Percentiles rank a stretch among this genome's conserved stretches.
Conservation (phyloP, 2,329 filamentous ascomycete genomes). For the Colletotrichum sp. region DNA sequence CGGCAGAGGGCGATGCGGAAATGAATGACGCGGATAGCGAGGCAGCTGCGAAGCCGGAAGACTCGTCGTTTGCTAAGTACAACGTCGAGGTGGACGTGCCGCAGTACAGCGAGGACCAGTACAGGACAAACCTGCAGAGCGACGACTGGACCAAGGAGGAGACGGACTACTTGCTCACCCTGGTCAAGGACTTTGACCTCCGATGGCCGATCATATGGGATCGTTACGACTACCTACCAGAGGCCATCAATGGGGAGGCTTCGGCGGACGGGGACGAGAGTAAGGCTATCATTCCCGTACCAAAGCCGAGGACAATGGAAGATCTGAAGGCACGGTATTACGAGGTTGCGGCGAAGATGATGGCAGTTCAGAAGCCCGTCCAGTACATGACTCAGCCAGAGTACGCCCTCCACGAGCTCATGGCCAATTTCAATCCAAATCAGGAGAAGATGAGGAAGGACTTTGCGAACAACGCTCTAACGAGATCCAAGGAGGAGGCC, state of each 20-base stretch:
- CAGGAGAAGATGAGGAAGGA: constrained; percentile 84
- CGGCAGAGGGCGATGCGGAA: constrained; percentile 26
- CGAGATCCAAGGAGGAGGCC: constrained; percentile 83
- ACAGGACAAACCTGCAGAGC: constrained; percentile 74
- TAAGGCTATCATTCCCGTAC: constrained; percentile 59
- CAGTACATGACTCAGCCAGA: constrained; percentile 89
- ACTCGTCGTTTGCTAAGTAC: constrained; percentile 81
- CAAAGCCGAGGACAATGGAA: constrained; percentile 75
- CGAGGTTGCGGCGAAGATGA: constrained; percentile 80
- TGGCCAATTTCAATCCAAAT: constrained; percentile 83
- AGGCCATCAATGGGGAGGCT: constrained; percentile 48
- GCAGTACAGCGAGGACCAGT: constrained; percentile 86
- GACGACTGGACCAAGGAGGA: constrained; percentile 90
- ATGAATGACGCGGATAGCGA: constrained; percentile 41
- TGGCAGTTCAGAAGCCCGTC: constrained; percentile 79
- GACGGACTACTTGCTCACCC: constrained; percentile 85
- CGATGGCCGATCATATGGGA: constrained; percentile 94
- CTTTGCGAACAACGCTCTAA: constrained; percentile 80
- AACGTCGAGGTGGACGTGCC: constrained; percentile 82
- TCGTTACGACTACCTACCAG: constrained; percentile 78
- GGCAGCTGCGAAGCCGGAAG: constrained; percentile 45
- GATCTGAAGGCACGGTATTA: constrained; percentile 94
- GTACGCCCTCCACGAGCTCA: constrained; percentile 81
- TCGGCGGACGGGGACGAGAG: constrained; percentile 50
- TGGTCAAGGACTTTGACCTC: constrained; percentile 80